phyloP scores from a whole-genome alignment of 2,329 filamentous ascomycete species.

The Penicillium olsonii region DNA sequence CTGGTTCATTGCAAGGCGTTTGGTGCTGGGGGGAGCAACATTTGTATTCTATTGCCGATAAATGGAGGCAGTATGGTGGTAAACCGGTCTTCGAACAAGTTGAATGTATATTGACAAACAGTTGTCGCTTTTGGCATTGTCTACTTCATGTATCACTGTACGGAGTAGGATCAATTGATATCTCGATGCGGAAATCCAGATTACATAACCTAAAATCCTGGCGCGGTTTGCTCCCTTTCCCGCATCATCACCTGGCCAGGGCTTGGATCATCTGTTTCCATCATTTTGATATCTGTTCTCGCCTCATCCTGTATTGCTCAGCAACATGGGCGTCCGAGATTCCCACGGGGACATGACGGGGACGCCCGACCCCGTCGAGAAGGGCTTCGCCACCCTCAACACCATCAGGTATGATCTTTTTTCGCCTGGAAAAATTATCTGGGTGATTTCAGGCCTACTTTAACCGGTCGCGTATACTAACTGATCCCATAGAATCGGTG shows the following conservation, averaged over 20 bases:
- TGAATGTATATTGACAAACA: not conserved
- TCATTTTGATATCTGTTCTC: slow-evolving; percentile 9
- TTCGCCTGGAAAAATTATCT: slow-evolving; percentile 4
- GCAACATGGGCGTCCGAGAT: slow-evolving; percentile 58
- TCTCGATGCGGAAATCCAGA: slow-evolving; percentile 3
- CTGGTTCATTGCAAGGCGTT: slow-evolving; percentile 11
- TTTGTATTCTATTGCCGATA: slow-evolving; percentile 1
- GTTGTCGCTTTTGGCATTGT: no score
- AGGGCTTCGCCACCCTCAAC: slow-evolving; percentile 79
- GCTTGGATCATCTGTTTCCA: slow-evolving; percentile 1
- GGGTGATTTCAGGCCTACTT: slow-evolving; percentile 16
- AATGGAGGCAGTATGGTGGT: not conserved
- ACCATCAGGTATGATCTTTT: slow-evolving; percentile 68
- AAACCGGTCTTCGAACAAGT: not conserved
- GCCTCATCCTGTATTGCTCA: slow-evolving; percentile 1
- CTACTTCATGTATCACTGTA: no score
- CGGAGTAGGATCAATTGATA: no score
- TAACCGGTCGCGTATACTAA: slow-evolving; percentile 40
- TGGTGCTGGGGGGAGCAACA: slow-evolving; percentile 3
- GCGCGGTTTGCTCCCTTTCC: slow-evolving; percentile 6
- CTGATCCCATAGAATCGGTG: slow-evolving; percentile 57
- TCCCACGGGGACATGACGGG: slow-evolving; percentile 54
- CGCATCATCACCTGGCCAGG: slow-evolving; percentile 5
- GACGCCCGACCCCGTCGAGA: slow-evolving; percentile 66
- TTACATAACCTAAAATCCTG: slow-evolving; percentile 5